A percentile compares a stretch with the other conserved stretches of the same genome.
phyloP scores from a whole-genome alignment of 1,139 yeast genomes.

The Suhomyces wounanorum region DNA sequence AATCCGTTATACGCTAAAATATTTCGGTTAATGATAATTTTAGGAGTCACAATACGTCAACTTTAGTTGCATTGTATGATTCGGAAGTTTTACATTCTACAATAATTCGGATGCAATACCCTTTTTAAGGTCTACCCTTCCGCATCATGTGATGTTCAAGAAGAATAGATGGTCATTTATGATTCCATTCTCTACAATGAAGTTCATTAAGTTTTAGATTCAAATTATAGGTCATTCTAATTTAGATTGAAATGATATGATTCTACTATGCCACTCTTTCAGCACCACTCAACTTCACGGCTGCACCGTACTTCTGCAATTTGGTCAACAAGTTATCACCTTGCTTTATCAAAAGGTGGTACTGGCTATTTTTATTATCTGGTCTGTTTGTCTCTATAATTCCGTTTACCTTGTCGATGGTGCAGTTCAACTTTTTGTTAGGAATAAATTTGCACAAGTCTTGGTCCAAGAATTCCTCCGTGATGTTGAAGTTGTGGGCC shows the following conservation, averaged over 20 bases:
- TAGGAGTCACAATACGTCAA: neutral
- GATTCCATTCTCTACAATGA: neutral
- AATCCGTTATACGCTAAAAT: neutral
- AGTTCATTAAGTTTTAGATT: neutral
- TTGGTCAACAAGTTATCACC: constrained; percentile 93
- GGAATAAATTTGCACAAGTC: constrained; percentile 92
- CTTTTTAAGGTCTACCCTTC: no score
- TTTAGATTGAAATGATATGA: neutral
- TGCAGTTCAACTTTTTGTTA: constrained; percentile 89
- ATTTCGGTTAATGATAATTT: neutral
- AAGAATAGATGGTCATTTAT: no score
- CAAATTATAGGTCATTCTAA: neutral
- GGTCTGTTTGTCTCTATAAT: constrained; percentile 95
- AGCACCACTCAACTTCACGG: constrained; percentile 92
- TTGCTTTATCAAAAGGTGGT: constrained; percentile 82
- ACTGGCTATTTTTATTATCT: constrained; percentile 93
- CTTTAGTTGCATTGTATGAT: neutral
- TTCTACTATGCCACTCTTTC: constrained; percentile 54
- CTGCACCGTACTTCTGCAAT: constrained; percentile 95
- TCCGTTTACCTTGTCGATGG: constrained; percentile 93
- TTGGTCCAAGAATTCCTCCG: constrained; percentile 75
- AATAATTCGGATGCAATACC: no score
- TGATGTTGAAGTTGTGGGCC: constrained; percentile 92
- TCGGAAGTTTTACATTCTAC: neutral
- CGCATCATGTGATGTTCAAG: no score